phyloP scores from a whole-genome alignment of 352 stramenopile species.

The Phytophthora pinifolia region DNA sequence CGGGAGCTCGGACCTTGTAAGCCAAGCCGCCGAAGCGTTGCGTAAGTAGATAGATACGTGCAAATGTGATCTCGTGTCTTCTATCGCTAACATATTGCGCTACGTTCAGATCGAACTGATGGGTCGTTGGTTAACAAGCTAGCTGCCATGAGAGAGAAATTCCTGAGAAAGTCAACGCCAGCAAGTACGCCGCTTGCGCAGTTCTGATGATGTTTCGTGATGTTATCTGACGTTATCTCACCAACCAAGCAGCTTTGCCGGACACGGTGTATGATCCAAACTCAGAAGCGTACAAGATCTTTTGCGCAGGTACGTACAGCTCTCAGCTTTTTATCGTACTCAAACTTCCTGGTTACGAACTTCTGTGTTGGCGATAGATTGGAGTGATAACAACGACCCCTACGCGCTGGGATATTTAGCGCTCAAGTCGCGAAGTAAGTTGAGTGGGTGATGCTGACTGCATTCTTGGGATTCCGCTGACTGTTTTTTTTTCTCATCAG shows the following conservation, averaged over 20 bases:
- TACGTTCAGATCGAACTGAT: conserved; percentile 44
- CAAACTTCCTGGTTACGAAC: conserved; percentile 1
- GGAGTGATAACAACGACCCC: conserved; percentile 53
- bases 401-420: conserved; percentile 52
- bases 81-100: conserved; percentile 3
- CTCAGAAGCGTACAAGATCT: conserved; percentile 69
- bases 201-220: neutral
- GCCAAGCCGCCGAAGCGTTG: conserved; percentile 32
- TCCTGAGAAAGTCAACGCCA: conserved; percentile 40
- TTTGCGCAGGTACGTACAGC: conserved; percentile 46
- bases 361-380: conserved; percentile 36
- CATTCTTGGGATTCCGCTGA: conserved; percentile 10
- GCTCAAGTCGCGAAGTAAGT: conserved; percentile 46
- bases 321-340: neutral
- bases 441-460: neutral
- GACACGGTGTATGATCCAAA: conserved; percentile 51
- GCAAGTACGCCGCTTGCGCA: conserved; percentile 44
- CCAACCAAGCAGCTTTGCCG: conserved; percentile 44
- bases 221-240: conserved; percentile 13
- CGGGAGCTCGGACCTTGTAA: conserved; percentile 43
- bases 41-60: conserved; percentile 19
- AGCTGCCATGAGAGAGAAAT: conserved; percentile 53
- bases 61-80: neutral
- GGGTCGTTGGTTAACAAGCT: conserved; percentile 61
- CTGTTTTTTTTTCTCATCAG: conserved; percentile 10